Evolutionary conservation across 257 asterid species (phyloP).

Genomic region (Primulina eburnea): DNA sequence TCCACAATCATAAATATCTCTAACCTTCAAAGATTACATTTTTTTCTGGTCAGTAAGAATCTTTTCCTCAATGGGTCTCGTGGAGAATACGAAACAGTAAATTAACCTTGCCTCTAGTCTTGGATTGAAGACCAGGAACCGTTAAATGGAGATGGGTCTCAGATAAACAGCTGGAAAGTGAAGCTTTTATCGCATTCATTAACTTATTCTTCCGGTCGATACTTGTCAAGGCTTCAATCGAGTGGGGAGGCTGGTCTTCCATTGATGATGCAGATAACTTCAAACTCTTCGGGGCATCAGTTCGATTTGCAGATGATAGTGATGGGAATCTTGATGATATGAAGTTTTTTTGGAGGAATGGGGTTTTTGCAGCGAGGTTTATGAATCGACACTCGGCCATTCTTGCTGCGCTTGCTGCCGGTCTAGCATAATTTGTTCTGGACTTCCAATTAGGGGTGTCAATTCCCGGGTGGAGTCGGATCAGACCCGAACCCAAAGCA

Average conservation of each 20-base stretch:
- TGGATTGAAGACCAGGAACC: slow-evolving; percentile 67
- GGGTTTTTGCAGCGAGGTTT: background rate
- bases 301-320: background rate
- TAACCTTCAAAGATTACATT: slow-evolving; percentile 53
- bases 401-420: too few relatives aligned
- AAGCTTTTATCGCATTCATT: slow-evolving; percentile 48
- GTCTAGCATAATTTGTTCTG: too few relatives aligned
- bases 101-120: slow-evolving; percentile 85
- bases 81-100: background rate
- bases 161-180: slow-evolving; percentile 62
- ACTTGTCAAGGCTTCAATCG: slow-evolving; percentile 29
- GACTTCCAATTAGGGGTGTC: too few relatives aligned
- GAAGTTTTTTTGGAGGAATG: background rate
- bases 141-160: slow-evolving; percentile 76
- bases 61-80: background rate
- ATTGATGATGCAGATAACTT: slow-evolving; percentile 39
- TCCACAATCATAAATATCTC: slow-evolving; percentile 89
- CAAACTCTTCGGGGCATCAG: background rate
- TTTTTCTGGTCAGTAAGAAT: slow-evolving; percentile 1
- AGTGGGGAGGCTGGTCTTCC: slow-evolving; percentile 27
- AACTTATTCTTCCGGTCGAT: slow-evolving; percentile 51
- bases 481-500: too few relatives aligned
- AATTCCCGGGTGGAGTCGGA: too few relatives aligned
- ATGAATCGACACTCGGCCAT: background rate
- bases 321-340: background rate